phyloP scores from a whole-genome alignment of 1,139 yeast genomes.

The Geotrichum citri-aurantii region DNA sequence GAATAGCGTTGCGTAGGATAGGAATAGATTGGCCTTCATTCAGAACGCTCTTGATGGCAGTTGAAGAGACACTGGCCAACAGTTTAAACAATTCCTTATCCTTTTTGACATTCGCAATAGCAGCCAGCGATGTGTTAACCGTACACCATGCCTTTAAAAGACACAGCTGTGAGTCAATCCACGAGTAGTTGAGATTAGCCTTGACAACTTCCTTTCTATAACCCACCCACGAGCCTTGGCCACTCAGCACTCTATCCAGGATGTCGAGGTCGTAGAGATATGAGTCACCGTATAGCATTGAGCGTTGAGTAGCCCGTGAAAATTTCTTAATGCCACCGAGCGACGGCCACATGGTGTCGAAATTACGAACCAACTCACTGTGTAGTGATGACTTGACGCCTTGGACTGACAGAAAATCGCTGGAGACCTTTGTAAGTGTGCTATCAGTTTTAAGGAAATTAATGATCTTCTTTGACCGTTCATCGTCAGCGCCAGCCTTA shows the following conservation, averaged over 20 bases:
- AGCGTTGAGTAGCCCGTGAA: conserved; percentile 20
- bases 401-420: conserved; percentile 26
- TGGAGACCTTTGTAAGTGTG: conserved; percentile 30
- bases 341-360: conserved; percentile 47
- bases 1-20: conserved; percentile 47
- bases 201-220: conserved; percentile 49
- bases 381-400: conserved; percentile 47
- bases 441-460: conserved; percentile 41
- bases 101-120: conserved; percentile 36
- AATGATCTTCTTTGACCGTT: conserved; percentile 38
- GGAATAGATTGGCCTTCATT: conserved; percentile 50
- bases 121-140: conserved; percentile 58
- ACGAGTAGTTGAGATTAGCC: conserved; percentile 61
- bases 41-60: conserved; percentile 49
- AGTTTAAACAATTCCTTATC: conserved; percentile 36
- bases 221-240: conserved; percentile 48
- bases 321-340: conserved; percentile 48
- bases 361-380: conserved; percentile 41
- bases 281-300: conserved; percentile 36
- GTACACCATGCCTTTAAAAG: conserved; percentile 78
- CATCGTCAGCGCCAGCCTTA: conserved; percentile 35
- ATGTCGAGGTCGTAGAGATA: conserved; percentile 56
- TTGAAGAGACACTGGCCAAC: conserved; percentile 38
- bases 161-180: conserved; percentile 58
- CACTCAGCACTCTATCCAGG: conserved; percentile 54